phyloP scores from a whole-genome alignment of 108 stramenopile genomes.

The Aurantiochytrium sp. region DNA sequence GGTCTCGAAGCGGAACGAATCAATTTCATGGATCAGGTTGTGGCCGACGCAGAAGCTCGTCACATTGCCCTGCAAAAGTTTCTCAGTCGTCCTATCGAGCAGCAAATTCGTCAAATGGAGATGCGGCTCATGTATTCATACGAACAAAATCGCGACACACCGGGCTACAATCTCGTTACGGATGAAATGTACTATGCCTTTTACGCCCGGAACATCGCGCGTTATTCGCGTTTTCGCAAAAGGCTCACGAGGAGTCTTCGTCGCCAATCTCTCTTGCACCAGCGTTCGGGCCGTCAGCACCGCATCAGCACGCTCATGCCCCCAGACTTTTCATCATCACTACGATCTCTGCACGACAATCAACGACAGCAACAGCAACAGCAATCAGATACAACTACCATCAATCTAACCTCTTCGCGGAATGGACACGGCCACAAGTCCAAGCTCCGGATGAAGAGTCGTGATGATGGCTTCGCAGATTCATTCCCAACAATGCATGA shows the following conservation, averaged over 20 bases:
- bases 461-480: too few relatives aligned
- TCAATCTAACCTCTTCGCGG: too few relatives aligned
- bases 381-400: too few relatives aligned
- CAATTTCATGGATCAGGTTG: background rate
- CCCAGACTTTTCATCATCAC: too few relatives aligned
- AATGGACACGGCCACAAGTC: too few relatives aligned
- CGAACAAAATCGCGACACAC: background rate
- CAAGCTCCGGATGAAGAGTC: too few relatives aligned
- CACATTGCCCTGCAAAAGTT: background rate
- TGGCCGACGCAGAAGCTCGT: background rate
- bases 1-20: background rate
- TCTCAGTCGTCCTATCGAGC: background rate
- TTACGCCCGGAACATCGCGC: background rate
- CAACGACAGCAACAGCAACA: too few relatives aligned
- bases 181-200: background rate
- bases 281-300: background rate
- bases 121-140: constrained; percentile 9
- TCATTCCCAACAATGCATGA: too few relatives aligned
- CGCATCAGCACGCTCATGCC: background rate
- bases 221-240: background rate
- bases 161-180: background rate
- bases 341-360: too few relatives aligned
- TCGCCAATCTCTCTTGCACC: background rate
- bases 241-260: background rate
- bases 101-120: background rate